Evolutionary conservation across 2,329 filamentous ascomycete genomes (phyloP).

Genomic region (Colletotrichum sp.): DNA sequence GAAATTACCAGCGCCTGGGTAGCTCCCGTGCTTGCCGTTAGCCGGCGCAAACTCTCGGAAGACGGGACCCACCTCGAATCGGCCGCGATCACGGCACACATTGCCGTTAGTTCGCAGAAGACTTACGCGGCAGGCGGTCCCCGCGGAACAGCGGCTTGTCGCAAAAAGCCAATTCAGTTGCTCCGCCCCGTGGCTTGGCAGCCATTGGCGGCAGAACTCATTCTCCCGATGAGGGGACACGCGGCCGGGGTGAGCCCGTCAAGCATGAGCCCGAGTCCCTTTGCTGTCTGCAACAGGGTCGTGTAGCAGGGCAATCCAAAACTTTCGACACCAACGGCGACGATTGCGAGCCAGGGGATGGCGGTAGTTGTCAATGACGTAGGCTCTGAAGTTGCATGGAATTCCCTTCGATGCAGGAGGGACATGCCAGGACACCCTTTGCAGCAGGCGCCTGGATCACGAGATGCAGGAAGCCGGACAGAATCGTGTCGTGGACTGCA

Average conservation of each 20-base stretch:
- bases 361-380: not conserved
- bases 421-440: not conserved
- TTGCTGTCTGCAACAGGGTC: not conserved
- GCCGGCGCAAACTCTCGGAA: not conserved
- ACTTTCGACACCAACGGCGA: not conserved
- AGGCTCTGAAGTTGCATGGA: not conserved
- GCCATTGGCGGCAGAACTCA: not conserved
- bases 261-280: not conserved
- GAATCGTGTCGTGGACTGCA: not conserved
- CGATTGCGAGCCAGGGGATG: not conserved
- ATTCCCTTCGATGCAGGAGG: not conserved
- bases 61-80: not conserved
- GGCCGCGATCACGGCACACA: not conserved
- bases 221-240: not conserved
- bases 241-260: constrained; percentile 7
- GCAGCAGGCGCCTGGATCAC: not conserved
- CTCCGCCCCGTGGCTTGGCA: not conserved
- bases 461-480: not conserved
- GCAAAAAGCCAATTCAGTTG: not conserved
- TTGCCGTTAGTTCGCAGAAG: not conserved
- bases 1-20: not conserved
- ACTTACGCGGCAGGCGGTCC: not conserved
- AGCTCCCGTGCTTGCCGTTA: not conserved
- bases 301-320: not conserved
- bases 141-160: not conserved